Evolutionary conservation across 345 rosid genomes (phyloP), one percentile per base, ranked within the genome.

Genomic region (Viola odorata): DNA sequence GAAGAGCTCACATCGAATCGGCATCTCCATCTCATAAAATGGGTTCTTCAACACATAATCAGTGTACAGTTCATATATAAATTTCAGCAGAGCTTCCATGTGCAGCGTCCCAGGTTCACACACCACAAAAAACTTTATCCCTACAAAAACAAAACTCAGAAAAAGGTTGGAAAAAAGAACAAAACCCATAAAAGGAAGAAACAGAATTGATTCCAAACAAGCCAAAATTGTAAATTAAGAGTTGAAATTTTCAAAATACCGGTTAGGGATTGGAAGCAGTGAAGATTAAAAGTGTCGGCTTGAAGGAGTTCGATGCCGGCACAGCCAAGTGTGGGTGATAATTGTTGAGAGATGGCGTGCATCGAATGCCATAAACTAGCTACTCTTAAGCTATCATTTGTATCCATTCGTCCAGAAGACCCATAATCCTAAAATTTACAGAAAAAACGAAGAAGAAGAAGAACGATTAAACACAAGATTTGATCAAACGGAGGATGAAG

Each of bases 351-450:
- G 69, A 94, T 94, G 50, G 99, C 99, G 73, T 94, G 97, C 99
- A 94, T 94, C 8, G 97, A 94, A 70, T 94, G 97, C 99, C 96
- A 90, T 63, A 94, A 77, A 81, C 97, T 87, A n/a, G 99, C 99
- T 78, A 94, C 95, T 69, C 99, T 70, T 78, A 94, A 77, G 79
- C 96, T 90, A 70, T 94, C 97, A 77, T 94, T 94, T 11, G 99
- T 90, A 69, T 94, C 97, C 99, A 94, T 94, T 50, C 95, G 78
- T 62, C 98, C 96, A 53, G 86, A 73, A 23, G 96, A 84, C 67
- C 98, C 98, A 77, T 89, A 89, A 67, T 92, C 96, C 98, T 92
- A 10, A 8, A 62, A 38, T 0, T 7, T 12, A n/a, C 10, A 36
- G 40, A 13, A 53, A 52, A 14, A 41, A 6, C 6, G 42, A 36